phyloP scores from a whole-genome alignment of 1,139 yeast species.

The Sporopachydermia cereana region DNA sequence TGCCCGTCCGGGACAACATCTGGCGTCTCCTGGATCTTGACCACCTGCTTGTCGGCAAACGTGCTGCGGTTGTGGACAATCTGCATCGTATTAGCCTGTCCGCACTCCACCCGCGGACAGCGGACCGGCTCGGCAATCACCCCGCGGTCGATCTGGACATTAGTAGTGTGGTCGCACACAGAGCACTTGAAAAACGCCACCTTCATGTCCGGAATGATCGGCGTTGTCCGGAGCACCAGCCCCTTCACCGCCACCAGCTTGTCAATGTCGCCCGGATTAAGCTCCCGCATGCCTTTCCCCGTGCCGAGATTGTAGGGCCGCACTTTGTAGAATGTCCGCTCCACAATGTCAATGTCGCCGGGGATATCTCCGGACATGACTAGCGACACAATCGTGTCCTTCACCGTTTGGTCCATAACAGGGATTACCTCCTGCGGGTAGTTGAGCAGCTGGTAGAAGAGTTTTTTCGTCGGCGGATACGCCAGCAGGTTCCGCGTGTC shows the following conservation, averaged over 20 bases:
- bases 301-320: constrained; percentile 74
- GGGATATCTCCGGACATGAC: constrained; percentile 38
- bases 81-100: constrained; percentile 81
- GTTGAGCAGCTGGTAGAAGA: constrained; percentile 75
- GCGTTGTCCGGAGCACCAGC: constrained; percentile 74
- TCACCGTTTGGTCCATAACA: constrained; percentile 91
- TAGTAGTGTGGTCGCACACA: constrained; percentile 88
- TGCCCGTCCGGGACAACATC: constrained; percentile 98
- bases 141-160: constrained; percentile 90
- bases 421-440: constrained; percentile 97
- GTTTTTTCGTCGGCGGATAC: constrained; percentile 62
- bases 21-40: constrained; percentile 92
- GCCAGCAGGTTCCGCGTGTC: constrained; percentile 75
- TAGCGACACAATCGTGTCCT: constrained; percentile 77
- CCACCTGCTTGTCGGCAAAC: constrained; percentile 90
- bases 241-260: constrained; percentile 89
- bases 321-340: constrained; percentile 71
- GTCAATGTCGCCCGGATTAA: constrained; percentile 93
- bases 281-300: constrained; percentile 79
- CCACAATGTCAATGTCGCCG: constrained; percentile 52
- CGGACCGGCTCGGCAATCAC: constrained; percentile 85
- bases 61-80: constrained; percentile 83
- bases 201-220: constrained; percentile 96
- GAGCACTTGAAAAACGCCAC: constrained; percentile 92
- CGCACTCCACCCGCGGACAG: constrained; percentile 84